Conservation (phyloP, 805 yeast genomes). For the Kodamaea kaohsiungensis region DNA sequence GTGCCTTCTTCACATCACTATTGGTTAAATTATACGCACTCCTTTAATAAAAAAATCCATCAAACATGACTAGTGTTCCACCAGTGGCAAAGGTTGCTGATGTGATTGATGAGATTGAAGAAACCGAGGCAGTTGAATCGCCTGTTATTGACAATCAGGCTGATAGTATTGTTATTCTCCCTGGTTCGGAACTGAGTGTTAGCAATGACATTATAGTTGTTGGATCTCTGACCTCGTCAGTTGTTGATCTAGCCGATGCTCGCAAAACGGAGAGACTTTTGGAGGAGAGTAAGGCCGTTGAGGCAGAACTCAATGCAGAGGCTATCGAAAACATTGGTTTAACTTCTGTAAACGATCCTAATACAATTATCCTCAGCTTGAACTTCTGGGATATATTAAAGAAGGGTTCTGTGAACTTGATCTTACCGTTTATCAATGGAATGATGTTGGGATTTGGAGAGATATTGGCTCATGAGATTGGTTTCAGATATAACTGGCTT, state of each 20-base stretch:
- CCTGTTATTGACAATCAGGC: slow-evolving; percentile 2
- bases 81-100: neutral
- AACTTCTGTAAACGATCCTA: neutral
- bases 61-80: neutral
- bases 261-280: slow-evolving; percentile 5
- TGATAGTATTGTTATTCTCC: slow-evolving; percentile 8
- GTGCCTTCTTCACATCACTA: neutral
- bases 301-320: neutral
- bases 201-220: slow-evolving; percentile 25
- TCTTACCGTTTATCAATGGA: slow-evolving; percentile 89
- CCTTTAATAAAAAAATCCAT: neutral
- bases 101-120: slow-evolving; percentile 6
- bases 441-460: slow-evolving; percentile 97
- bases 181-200: slow-evolving; percentile 16
- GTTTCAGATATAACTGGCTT: slow-evolving; percentile 74
- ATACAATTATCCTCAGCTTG: slow-evolving; percentile 12
- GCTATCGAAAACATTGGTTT: neutral
- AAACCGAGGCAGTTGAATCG: slow-evolving; percentile 7
- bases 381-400: slow-evolving; percentile 42
- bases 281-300: slow-evolving; percentile 1
- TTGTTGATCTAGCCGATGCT: slow-evolving; percentile 2
- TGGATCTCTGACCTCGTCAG: slow-evolving; percentile 11
- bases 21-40: neutral
- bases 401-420: slow-evolving; percentile 68
- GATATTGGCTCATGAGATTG: slow-evolving; percentile 88